phyloP scores from a whole-genome alignment of 2,329 filamentous ascomycete species.

The Exophiala xenobiotica region DNA sequence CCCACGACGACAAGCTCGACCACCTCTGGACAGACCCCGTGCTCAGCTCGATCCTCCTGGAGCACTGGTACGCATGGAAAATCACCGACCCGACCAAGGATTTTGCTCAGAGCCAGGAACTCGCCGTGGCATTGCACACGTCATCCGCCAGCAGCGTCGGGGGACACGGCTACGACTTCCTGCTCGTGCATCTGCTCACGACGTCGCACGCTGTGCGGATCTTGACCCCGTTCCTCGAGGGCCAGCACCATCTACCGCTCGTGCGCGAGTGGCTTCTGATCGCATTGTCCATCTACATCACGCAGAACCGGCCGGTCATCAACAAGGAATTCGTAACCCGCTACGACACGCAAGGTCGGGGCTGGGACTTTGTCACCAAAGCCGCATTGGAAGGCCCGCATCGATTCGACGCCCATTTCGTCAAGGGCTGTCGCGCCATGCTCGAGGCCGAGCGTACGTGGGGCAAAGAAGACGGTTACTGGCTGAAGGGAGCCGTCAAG shows the following conservation, averaged over 20 bases:
- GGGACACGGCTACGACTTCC: conserved; percentile 71
- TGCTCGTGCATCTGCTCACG: conserved; percentile 77
- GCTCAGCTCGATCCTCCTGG: conserved; percentile 59
- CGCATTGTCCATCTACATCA: conserved; percentile 72
- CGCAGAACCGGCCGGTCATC: conserved; percentile 70
- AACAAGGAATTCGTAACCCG: conserved; percentile 55
- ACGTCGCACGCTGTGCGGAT: conserved; percentile 87
- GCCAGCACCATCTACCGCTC: conserved; percentile 68
- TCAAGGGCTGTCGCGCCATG: conserved; percentile 79
- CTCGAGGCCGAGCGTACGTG: conserved; percentile 57
- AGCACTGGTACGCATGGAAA: conserved; percentile 90
- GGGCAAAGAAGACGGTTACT: conserved; percentile 37
- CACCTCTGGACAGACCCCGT: conserved; percentile 68
- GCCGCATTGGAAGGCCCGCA: conserved; percentile 68
- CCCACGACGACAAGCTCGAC: conserved; percentile 63
- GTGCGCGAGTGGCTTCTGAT: conserved; percentile 90
- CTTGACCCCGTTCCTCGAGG: conserved; percentile 73
- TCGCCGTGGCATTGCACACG: conserved; percentile 49
- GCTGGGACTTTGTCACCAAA: conserved; percentile 75
- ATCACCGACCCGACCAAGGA: conserved; percentile 68
- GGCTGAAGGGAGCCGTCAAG: conserved; percentile 48
- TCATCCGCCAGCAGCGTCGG: conserved; percentile 33
- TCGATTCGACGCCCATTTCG: conserved; percentile 74
- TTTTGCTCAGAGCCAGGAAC: conserved; percentile 68
- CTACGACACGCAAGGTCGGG: conserved; percentile 61